Percentiles rank a stretch among this genome's conserved stretches.
These are phyloP conservation scores for Mycena metata DNA, from an alignment of 768 basidiomycete species.

Conservation along the genomic window DNA sequence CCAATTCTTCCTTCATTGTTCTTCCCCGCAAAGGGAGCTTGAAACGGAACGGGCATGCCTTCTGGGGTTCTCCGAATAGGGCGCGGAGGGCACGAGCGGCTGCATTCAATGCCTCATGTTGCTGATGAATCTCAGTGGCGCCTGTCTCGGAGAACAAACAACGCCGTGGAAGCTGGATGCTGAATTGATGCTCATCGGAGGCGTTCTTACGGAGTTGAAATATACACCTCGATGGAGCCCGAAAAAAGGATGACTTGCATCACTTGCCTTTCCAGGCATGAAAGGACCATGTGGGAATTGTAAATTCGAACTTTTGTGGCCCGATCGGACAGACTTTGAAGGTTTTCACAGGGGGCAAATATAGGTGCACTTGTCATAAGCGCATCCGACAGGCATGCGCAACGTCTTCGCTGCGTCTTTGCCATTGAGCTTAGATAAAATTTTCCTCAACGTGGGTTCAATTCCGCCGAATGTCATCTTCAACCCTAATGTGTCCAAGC, in stretches of 20 bases:
- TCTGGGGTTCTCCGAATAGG: constrained; percentile 10
- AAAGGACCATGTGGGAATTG: constrained; percentile 7
- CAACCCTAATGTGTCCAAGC: no score
- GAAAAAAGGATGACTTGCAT: background rate
- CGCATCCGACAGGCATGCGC: no score
- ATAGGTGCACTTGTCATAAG: no score
- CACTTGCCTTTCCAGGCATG: constrained; percentile 1
- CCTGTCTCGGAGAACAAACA: no score
- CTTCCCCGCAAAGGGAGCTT: constrained; percentile 13
- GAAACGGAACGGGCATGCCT: constrained; percentile 2
- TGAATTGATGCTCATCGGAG: constrained; percentile 7
- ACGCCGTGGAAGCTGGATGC: no score
- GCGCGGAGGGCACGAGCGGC: constrained; percentile 5
- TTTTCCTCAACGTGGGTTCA: no score
- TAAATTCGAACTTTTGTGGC: background rate
- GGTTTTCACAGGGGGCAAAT: no score
- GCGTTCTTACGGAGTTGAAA: background rate
- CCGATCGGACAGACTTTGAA: no score
- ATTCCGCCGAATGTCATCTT: no score
- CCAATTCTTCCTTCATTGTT: constrained; percentile 1
- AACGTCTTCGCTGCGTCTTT: no score
- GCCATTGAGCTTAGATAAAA: no score
- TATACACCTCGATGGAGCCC: background rate
- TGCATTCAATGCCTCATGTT: constrained; percentile 17
- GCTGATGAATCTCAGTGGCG: no score